Evolutionary conservation across 345 rosid species (phyloP), one percentile per base, ranked within the genome.

Genomic region (Salix exigua): DNA sequence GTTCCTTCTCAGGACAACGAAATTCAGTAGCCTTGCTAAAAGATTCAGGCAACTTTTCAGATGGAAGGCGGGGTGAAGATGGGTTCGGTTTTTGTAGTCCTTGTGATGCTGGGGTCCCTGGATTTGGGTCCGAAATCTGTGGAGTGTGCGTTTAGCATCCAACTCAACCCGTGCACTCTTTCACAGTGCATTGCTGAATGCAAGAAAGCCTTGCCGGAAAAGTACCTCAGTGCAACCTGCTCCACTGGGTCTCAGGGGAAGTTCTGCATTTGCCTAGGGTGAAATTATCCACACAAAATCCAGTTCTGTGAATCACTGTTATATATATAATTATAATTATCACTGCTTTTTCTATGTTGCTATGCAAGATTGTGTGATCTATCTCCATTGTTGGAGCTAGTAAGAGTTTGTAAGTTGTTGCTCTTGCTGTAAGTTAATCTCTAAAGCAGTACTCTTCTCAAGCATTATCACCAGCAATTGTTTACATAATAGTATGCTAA

Each of bases 61-160:
- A 75, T 68, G 79, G 82, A 66, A 46, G 63, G 77, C 31, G 30
- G 66, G 46, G 71, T 63, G 75, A 61, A 62, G 60, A 28, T 71
- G 48, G 73, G 37, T 8, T 28, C 53, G 37, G 33, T 42, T 35
- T 3, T 67, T 44, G 62, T 35, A 1, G 55, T 62, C 6, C 55
- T 33, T 14, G 50, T n/a, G 33, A 40, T 38, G 66, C 2, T 42
- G 33, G 71, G 60, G 18, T 9, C 72, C 31, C 42, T 66, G 75
- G 30, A 73, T 70, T 48, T 71, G 53, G 67, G 77, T 73, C 66
- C 79, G 46, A 35, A 31, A 8, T 3, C 63, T 0, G 79, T 60
- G 46, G 82, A 81, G 42, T 74, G 80, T 66, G 82, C 85, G 68
- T 77, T 81, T 75, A 74, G 85, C 77, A 81, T 86, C 62, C 75